These are phyloP conservation scores for Helicostylum pulchrum DNA, from an alignment of 192 early-diverging fungal species.

Conservation along the genomic window DNA sequence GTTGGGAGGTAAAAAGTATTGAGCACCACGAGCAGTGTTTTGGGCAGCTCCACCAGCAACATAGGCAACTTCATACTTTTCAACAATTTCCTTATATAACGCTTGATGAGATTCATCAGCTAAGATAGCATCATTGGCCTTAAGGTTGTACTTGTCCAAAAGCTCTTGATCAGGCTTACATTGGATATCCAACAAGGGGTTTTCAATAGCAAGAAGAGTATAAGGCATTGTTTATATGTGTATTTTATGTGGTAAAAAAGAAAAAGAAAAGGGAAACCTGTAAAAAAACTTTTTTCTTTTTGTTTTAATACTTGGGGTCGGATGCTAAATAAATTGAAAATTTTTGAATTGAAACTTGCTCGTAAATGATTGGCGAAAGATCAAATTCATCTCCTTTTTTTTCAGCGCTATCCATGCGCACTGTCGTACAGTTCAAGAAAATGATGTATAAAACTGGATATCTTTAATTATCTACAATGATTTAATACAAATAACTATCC, in stretches of 20 bases:
- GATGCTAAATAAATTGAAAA: no score
- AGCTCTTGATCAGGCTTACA: conserved; percentile 70
- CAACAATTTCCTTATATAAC: conserved; percentile 81
- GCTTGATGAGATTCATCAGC: conserved; percentile 85
- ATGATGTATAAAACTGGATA: no score
- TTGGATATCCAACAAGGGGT: conserved; percentile 98
- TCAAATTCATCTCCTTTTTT: no score
- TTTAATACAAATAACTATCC: no score
- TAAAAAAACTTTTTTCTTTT: neutral
- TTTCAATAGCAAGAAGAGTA: conserved; percentile 86
- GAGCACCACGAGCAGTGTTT: conserved; percentile 89
- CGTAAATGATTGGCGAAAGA: no score
- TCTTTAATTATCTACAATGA: no score
- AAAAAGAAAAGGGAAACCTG: conserved; percentile 8
- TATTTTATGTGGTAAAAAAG: neutral
- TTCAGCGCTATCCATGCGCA: no score
- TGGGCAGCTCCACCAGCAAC: conserved; percentile 97
- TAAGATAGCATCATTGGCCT: conserved; percentile 95
- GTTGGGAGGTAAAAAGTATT: conserved; percentile 83
- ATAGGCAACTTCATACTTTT: conserved; percentile 70
- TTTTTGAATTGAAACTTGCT: no score
- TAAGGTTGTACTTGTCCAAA: conserved; percentile 79
- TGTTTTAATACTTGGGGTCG: no score
- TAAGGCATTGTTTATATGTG: conserved; percentile 25
- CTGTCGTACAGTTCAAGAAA: no score